Conservation (phyloP, 495 filamentous ascomycete genomes). For the Friedmanniomyces endolithicus region DNA sequence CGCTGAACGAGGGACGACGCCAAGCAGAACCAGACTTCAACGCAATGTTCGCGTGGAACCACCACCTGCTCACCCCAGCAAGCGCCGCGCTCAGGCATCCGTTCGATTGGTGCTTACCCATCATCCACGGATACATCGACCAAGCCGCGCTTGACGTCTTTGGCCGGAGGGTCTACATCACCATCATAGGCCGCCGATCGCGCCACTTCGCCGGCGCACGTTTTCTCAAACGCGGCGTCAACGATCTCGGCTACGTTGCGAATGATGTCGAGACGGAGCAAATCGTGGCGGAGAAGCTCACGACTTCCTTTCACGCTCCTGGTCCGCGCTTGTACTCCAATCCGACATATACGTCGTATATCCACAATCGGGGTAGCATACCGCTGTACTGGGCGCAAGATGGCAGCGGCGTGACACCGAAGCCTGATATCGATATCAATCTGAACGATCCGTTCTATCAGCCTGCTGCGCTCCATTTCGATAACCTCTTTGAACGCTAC, state of each 20-base stretch:
- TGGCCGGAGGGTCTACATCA: slow-evolving; percentile 76
- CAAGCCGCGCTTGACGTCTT: slow-evolving; percentile 39
- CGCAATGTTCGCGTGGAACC: slow-evolving; percentile 97
- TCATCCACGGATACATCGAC: slow-evolving; percentile 93
- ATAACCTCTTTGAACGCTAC: slow-evolving; percentile 88
- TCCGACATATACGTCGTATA: slow-evolving; percentile 86
- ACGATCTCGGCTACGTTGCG: slow-evolving; percentile 91
- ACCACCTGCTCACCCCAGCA: slow-evolving; percentile 72
- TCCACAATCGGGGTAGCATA: slow-evolving; percentile 94
- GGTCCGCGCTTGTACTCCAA: slow-evolving; percentile 76
- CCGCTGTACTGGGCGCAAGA: slow-evolving; percentile 97
- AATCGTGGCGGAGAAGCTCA: slow-evolving; percentile 85
- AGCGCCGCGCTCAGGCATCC: slow-evolving; percentile 56
- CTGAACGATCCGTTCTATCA: slow-evolving; percentile 91
- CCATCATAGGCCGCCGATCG: slow-evolving; percentile 83
- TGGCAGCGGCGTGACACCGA: slow-evolving; percentile 86
- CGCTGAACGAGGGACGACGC: slow-evolving; percentile 48
- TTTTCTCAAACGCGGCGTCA: slow-evolving; percentile 88
- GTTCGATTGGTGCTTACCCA: slow-evolving; percentile 91
- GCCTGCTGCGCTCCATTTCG: slow-evolving; percentile 92
- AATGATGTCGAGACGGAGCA: slow-evolving; percentile 99
- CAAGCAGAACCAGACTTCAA: slow-evolving; percentile 56
- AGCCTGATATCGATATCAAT: slow-evolving; percentile 89
- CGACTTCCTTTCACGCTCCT: slow-evolving; percentile 89
- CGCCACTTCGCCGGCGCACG: slow-evolving; percentile 88